phyloP scores from a whole-genome alignment of 1,284 basidiomycete species.

The Chiua sp. region DNA sequence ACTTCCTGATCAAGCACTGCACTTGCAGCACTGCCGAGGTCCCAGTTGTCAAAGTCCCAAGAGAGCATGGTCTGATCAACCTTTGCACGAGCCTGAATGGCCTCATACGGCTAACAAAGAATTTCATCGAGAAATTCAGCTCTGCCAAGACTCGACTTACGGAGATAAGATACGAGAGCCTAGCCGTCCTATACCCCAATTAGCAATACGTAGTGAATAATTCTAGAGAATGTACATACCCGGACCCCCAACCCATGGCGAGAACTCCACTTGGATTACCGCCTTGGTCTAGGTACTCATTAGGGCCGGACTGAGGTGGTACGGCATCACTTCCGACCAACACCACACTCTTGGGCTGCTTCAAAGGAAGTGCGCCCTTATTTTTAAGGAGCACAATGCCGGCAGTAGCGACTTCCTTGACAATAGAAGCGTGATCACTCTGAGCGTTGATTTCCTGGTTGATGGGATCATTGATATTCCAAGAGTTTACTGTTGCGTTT shows the following conservation, averaged over 20 bases:
- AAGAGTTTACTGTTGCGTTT: conserved; percentile 55
- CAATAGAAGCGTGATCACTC: conserved; percentile 58
- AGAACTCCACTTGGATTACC: conserved; percentile 58
- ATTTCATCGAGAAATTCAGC: neutral
- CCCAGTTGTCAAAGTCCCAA: conserved; percentile 43
- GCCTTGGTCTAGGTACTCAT: conserved; percentile 56
- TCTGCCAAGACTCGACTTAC: conserved; percentile 27
- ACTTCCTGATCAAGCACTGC: conserved; percentile 34
- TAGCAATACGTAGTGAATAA: neutral
- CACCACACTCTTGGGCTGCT: conserved; percentile 40
- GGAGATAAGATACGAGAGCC: conserved; percentile 44
- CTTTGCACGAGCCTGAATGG: conserved; percentile 40
- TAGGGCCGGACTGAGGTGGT: conserved; percentile 59
- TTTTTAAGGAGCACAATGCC: conserved; percentile 86
- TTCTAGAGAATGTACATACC: conserved; percentile 31
- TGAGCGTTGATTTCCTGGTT: conserved; percentile 67
- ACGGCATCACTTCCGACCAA: conserved; percentile 59
- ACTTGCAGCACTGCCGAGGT: conserved; percentile 33
- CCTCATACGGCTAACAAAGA: conserved; percentile 41
- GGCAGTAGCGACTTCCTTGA: conserved; percentile 68
- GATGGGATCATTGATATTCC: conserved; percentile 49
- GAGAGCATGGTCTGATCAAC: conserved; percentile 40
- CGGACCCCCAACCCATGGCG: conserved; percentile 70
- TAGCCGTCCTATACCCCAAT: conserved; percentile 36
- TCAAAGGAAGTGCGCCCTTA: conserved; percentile 58